Base-by-base conservation (phyloP, 2,329 filamentous ascomycete genomes). In the Trichoderma koningii region DNA sequence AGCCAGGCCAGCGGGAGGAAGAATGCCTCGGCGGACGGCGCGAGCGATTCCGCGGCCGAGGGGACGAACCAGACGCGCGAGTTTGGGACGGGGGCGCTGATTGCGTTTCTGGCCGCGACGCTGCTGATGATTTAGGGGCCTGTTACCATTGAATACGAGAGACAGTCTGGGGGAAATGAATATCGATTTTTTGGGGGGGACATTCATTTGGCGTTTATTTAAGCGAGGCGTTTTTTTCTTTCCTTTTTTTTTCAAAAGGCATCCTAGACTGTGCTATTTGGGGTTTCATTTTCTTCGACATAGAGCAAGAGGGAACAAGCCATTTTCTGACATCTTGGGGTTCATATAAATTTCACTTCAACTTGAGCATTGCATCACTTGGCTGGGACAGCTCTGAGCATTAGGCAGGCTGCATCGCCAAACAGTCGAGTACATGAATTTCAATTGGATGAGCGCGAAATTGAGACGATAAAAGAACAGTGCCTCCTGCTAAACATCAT, bases 71-170 rank as follows among this genome's bases (percentile, higher is more conserved):
- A 47, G 52, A 55, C 51, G 19, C 70, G 70, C 45, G 70, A 68
- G 28, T 62, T 75, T 51, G 76, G 74, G 14, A 74, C 73, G 12
- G 79, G 75, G 3, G 80, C 80, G 9, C 66, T 84, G 59, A 72
- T 81, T 59, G 77, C 77, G 3, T 82, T 82, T 68, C 62, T 82
- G 28, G 79, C 72, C 5, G 80, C 76, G 12, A 76, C 75, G 5
- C 68, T 83, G 21, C 67, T 82, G 60, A 69, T 82, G 65, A 66
- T 75, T 17, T 76, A 71, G 38, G 51, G 23, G 51, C 5, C 10
- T 50, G 47, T 17, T 51, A 15, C 1, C 28, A 15, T 42, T 45
- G 38, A 52, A 50, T 26, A 60, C 21, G 56, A 47, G 45, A 41
- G 23, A 28, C 3, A 34, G 12, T 7, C 7, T 3, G 17, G 42